Conservation (phyloP, 331 rosid species). For the Malus hybrid region DNA sequence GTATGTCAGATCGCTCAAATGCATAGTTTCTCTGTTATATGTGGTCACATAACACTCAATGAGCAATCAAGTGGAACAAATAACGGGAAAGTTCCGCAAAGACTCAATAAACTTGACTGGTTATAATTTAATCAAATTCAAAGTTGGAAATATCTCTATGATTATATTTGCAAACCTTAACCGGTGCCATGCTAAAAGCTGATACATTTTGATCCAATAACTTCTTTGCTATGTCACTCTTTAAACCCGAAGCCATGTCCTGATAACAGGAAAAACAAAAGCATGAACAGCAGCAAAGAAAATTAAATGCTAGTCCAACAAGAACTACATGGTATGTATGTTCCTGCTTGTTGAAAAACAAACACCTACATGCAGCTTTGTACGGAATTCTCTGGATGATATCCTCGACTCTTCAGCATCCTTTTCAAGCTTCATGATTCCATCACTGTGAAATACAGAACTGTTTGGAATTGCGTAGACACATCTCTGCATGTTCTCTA, state of each 20-base stretch:
- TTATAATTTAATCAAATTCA: constrained; percentile 2
- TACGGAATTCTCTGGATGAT: constrained; percentile 48
- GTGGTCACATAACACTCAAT: neutral
- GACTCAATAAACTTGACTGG: neutral
- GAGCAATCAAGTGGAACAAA: constrained; percentile 3
- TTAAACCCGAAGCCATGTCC: constrained; percentile 61
- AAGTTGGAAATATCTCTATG: constrained; percentile 1
- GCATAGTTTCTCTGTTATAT: constrained; percentile 76
- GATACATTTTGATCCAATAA: constrained; percentile 60
- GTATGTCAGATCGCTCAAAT: constrained; percentile 76
- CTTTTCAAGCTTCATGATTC: constrained; percentile 53
- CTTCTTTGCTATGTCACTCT: constrained; percentile 61
- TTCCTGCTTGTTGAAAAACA: neutral
- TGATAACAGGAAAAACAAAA: constrained; percentile 24
- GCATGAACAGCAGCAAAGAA: constrained; percentile 11
- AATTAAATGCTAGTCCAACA: constrained; percentile 8
- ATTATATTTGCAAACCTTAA: constrained; percentile 54
- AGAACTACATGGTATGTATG: neutral
- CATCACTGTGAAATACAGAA: constrained; percentile 41
- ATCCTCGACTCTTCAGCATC: constrained; percentile 52
- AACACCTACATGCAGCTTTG: constrained; percentile 58
- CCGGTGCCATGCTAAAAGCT: constrained; percentile 73
- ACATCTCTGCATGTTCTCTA: constrained; percentile 82
- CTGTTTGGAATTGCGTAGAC: constrained; percentile 67
- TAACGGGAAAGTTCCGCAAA: neutral